These are phyloP conservation scores for Gracilaria caudata DNA, from an alignment of 23 red algal species.

Conservation along the genomic window DNA sequence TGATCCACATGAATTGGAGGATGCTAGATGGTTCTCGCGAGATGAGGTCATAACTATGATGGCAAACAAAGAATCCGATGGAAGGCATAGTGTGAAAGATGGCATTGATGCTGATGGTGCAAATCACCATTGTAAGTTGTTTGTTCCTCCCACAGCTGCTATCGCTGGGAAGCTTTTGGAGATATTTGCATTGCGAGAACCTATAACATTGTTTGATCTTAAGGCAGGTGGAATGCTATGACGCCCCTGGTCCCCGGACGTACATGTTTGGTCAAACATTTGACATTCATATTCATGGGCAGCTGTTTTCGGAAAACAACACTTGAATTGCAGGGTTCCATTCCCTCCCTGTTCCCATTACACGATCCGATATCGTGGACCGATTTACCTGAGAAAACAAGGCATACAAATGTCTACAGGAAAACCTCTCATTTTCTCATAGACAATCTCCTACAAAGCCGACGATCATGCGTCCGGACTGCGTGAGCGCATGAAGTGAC, in stretches of 20 bases:
- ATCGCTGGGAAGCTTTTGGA: slow-evolving; percentile 39
- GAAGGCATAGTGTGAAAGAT: background rate
- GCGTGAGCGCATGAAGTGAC: too few relatives aligned
- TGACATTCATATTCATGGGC: too few relatives aligned
- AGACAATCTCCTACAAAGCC: too few relatives aligned
- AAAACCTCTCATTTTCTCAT: too few relatives aligned
- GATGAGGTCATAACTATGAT: slow-evolving; percentile 54
- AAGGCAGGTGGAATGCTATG: background rate
- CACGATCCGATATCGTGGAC: too few relatives aligned
- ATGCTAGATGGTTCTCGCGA: slow-evolving; percentile 71
- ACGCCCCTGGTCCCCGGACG: background rate
- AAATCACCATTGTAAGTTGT: background rate
- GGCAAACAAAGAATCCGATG: background rate
- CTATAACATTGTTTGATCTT: slow-evolving; percentile 48
- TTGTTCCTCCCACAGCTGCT: slow-evolving; percentile 41
- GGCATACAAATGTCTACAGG: too few relatives aligned
- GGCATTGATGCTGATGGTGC: background rate
- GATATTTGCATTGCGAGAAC: slow-evolving; percentile 26
- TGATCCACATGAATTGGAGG: slow-evolving; percentile 73
- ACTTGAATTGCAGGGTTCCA: too few relatives aligned
- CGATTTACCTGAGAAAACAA: too few relatives aligned
- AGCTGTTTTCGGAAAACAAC: too few relatives aligned
- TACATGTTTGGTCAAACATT: too few relatives aligned
- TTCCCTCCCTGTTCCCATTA: too few relatives aligned
- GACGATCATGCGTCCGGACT: too few relatives aligned